Base-by-base conservation (phyloP, 1,284 basidiomycete genomes). In the Ceratobasidium sp. region DNA sequence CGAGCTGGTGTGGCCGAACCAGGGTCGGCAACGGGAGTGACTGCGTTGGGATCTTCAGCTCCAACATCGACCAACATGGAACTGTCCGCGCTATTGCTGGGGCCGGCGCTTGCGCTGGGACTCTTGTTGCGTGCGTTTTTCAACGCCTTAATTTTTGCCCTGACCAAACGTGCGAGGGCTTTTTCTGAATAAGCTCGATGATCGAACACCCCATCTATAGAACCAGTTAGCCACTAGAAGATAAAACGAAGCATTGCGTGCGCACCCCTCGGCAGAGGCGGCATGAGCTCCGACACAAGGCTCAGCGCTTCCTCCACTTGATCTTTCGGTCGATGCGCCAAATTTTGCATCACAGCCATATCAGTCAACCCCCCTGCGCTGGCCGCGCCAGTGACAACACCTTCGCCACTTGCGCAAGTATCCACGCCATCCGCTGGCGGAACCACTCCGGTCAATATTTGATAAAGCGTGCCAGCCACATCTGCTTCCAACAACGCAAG, bases 291-390 rank as follows among this genome's bases (percentile, higher is more conserved):
- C 46, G 92, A 92, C 29, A 96, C 86, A 22, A 98, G 86, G 76
- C 91, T 91, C 31, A 98, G 84, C 0, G 93, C 90, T 83, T 98
- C 96, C 82, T 98, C 95, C 6, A 98, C 89, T 81, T 98, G 96
- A 78, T 98, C 97, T 83, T 98, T 98, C 11, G 97, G 94, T 48
- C 96, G 88, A 81, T 98, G 95, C 0, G 96, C 95, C 43, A 99
- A 85, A 81, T 97, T 98, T 83, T 98, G 95, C 89, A 98, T 94
- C 43, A 99, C 94, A 7, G 94, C 93, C 94, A 98, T 96, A 81
- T 98, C 96, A 3, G 93, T 93, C 7, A 96, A 82, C 11, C 90
- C 89, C 27, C 83, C 84, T 5, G 79, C 82, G 0, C 88, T 87
- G 75, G 85, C 86, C 19, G 91, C 91, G 80, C 92, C 88, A 78